A percentile compares a stretch with the other conserved stretches of the same genome.
phyloP scores from a whole-genome alignment of 345 rosid species.

The Boechera stricta region DNA sequence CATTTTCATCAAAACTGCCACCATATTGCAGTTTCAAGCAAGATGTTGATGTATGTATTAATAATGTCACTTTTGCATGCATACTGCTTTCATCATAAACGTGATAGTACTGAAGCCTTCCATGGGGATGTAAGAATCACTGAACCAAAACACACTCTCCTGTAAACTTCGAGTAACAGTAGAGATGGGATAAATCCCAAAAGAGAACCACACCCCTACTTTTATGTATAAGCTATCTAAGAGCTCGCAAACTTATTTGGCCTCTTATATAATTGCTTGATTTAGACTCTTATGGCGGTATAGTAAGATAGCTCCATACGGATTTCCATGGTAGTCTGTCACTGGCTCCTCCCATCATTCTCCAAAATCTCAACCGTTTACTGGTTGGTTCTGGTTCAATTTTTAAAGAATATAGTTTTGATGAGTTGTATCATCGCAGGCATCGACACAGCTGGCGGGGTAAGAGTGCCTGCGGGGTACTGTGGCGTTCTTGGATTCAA shows the following conservation, averaged over 20 bases:
- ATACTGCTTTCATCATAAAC: slow-evolving; percentile 21
- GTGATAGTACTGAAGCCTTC: slow-evolving; percentile 8
- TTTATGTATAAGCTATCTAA: slow-evolving; percentile 16
- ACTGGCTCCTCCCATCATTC: not conserved
- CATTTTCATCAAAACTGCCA: slow-evolving; percentile 9
- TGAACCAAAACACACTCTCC: slow-evolving; percentile 4
- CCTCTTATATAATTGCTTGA: slow-evolving; percentile 12
- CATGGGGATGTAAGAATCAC: slow-evolving; percentile 2
- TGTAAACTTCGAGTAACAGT: not conserved
- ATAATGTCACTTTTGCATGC: not conserved
- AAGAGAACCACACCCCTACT: not conserved
- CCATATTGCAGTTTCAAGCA: not conserved
- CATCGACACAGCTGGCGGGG: slow-evolving; percentile 85
- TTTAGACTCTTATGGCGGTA: slow-evolving; percentile 5
- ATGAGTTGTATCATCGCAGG: slow-evolving; percentile 57
- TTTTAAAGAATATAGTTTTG: not conserved
- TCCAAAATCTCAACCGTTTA: not conserved
- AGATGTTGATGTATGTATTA: slow-evolving; percentile 1
- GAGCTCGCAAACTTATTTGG: not conserved
- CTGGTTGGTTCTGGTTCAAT: not conserved
- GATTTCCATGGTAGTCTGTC: slow-evolving; percentile 1
- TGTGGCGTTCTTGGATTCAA: slow-evolving; percentile 90
- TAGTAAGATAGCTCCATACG: not conserved
- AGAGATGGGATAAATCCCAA: not conserved
- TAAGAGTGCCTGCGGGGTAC: slow-evolving; percentile 86